Base-by-base conservation (phyloP, 176 grass and related monocot species). In the Oryza officinalis region DNA sequence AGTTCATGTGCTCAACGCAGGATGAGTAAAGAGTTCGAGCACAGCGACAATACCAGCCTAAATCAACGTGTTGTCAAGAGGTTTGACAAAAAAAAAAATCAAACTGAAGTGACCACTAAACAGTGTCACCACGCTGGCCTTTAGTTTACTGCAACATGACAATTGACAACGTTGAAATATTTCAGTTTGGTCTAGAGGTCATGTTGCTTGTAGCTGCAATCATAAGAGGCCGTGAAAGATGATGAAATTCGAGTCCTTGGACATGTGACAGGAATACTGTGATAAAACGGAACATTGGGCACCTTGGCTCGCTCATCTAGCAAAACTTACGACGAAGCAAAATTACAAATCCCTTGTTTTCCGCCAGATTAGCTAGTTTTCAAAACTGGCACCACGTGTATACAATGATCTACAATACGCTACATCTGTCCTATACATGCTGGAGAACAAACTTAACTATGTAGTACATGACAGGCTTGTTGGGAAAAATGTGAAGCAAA, bases 401-500 rank as follows among this genome's bases (percentile, higher is more conserved):
- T 54, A 17, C 6, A 38, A 65, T 25, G 10, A 28, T 4, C 18
- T 64, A 52, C 52, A 57, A 57, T 9, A 57, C 6, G 18, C 52
- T 9, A 57, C 52, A n/a, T 57, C 9, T 78, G 37, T 0, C 6
- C 18, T 78, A 35, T 74, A 79, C 81, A 84, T 74, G 69, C 67
- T n/a, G 12, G 73, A 78, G 22, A 77, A 35, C 35, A 44, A 67
- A 65, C 33, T 22, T 7, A 65, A 67, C 72, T 78, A 86, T 71
- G 43, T 52, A 89, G 26, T 52, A 89, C 78, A 86, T 35, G 65
- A 30, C 31, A 63, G 28, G 13, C 18, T 23, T 65, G 10, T 54
- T 17, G 8, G 18, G 25, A 44, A 66, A 35, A 52, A 32, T 5
- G 43, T 40, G 25, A 54, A 35, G 37, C 43, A 33, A 18, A 69